Evolutionary conservation across 1,284 basidiomycete species (phyloP), one percentile per base, ranked within the genome.

Genomic region (Cutaneotrichosporon sp.): DNA sequence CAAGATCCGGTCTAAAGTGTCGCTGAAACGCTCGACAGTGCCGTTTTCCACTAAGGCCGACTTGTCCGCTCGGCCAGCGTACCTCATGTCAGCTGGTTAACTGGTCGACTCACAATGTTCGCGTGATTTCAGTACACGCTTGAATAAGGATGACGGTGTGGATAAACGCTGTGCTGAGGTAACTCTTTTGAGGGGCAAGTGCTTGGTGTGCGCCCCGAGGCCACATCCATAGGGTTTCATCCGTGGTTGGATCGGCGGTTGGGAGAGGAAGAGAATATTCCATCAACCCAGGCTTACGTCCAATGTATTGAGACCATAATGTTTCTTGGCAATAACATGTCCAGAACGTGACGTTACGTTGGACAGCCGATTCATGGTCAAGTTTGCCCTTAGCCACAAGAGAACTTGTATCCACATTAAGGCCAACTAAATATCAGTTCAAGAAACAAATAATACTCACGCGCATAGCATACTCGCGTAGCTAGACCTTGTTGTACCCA

Each of bases 1-100:
- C 69, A 85, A 85, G 87, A 87, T 89, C 1, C 81, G 82, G 67
- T 86, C 85, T 11, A 89, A 82, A 64, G 85, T n/a, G 31, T 67
- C 66, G n/a, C 59, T 63, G 56, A 56, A 57, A 0, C 62, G 61
- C 18, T 65, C 58, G 7, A 68, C 52, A 0, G 50, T 61, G 3
- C 63, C 64, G 0, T 51, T 42, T 36, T 63, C 61, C 3, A 68
- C 56, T 2, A 68, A 56, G 8, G 58, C 32, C 5, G 47, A 13
- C 56, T 65, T 68, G 47, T 68, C 61, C 0, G 38, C 30, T 2
- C 58, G 56, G 2, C 56, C 58, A 3, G 52, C 36, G 26, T 67
- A 63, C 4, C 64, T 65, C 31, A 3, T 1, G 42, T 65, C 30
- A 65, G 64, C 34, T 14, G 8, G 13, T 26, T 26, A 21, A 6